A percentile compares a stretch with the other conserved stretches of the same genome.
Conservation (phyloP, 164 flowering plant genomes). For the Pachysandra terminalis region DNA sequence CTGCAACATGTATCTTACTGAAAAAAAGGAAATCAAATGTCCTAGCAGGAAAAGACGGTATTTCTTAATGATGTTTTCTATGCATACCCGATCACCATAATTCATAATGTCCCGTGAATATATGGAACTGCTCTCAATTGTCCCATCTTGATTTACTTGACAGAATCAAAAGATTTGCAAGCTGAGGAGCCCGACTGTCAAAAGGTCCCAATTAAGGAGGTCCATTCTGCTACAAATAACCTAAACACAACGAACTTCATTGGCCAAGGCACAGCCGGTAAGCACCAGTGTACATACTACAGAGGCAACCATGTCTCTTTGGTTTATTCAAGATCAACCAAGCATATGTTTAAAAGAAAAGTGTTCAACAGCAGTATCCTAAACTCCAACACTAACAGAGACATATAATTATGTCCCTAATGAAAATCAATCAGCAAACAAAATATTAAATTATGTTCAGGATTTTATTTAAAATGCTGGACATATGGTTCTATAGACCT, state of each 20-base stretch:
- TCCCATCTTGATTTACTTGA: conserved; percentile 7
- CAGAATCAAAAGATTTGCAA: conserved; percentile 24
- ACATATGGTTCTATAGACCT: background rate
- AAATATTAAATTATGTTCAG: background rate
- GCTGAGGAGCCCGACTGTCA: conserved; percentile 22
- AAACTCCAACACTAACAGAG: background rate
- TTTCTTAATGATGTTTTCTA: background rate
- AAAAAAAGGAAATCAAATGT: conserved; percentile 12
- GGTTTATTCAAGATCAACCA: background rate
- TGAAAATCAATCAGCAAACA: background rate
- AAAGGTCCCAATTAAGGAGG: conserved; percentile 42
- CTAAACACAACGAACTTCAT: conserved; percentile 46
- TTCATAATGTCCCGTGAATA: background rate
- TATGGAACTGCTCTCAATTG: background rate
- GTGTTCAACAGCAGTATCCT: background rate
- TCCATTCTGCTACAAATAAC: conserved; percentile 51
- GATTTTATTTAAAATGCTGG: background rate
- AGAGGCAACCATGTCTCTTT: no score
- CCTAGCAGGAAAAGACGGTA: conserved; percentile 30
- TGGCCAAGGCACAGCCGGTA: conserved; percentile 72
- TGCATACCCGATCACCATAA: background rate
- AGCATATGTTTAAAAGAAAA: background rate
- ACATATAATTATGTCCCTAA: background rate
- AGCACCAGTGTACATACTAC: no score
- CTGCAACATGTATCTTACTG: conserved; percentile 25